Base-by-base conservation (phyloP, 2,329 filamentous ascomycete species). In the Diaporthe batatas region DNA sequence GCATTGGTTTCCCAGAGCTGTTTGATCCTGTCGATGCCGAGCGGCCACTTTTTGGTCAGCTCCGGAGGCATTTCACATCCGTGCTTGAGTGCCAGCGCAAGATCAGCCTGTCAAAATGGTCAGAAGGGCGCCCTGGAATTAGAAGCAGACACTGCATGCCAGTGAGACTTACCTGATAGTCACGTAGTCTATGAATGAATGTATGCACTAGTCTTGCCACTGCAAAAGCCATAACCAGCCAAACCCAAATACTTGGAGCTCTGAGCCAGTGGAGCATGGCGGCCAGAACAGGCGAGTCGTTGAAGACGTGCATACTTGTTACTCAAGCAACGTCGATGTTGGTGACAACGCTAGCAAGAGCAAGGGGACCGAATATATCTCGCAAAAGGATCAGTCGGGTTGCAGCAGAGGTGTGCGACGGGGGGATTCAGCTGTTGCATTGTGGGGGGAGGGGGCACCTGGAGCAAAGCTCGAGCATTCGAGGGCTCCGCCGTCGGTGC, bases 21-120 rank as follows among this genome's bases (percentile, higher is more conserved):
- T 14, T 29, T 62, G 58, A 62, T 62, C 25, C 58, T 62, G 18
- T 62, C 58, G 25, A 62, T 47, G 29, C 39, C 39, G 1, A 62
- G 18, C 29, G 57, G 58, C 58, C 39, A 62, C 21, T 3, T 62
- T 21, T 62, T 62, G n/a, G 58, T 25, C 10, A 62, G 25, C 6
- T 62, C 39, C 11, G 39, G 58, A n/a, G 39, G 58, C 39, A 62
- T 32, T n/a, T 47, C 14, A 1, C 39, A 62, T n/a, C 39, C 58
- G 16, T 62, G 25, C 29, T 32, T n/a, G 18, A 23, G 25, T 32
- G 39, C 58, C 14, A 47, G 25, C 18, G 0, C 39, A 8, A 32
- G 58, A 21, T 47, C 39, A 47, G 58, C 39, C 39, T 42, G 14
- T 62, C 39, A 47, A 21, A 21, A 47, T 5, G 25, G 18, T 62